Evolutionary conservation across 129 eudicot genomes (phyloP).

Genomic region (Lactuca sativa): DNA sequence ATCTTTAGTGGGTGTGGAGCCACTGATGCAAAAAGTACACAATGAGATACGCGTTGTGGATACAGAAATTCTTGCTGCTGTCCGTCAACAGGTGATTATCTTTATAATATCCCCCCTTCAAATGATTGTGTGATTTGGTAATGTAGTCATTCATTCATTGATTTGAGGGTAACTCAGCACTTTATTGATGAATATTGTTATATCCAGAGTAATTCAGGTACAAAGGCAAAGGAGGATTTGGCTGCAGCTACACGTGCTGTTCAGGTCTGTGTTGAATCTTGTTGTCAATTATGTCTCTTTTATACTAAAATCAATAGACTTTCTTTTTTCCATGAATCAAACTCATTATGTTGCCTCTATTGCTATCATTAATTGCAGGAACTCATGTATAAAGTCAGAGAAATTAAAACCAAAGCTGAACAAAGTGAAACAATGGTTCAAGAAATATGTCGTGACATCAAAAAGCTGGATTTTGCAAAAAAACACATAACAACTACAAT

Average conservation of each 20-base stretch:
- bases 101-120: neutral
- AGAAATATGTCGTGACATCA: slow-evolving; percentile 99
- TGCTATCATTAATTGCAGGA: slow-evolving; percentile 51
- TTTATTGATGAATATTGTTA: slow-evolving; percentile 20
- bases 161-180: slow-evolving; percentile 7
- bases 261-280: slow-evolving; percentile 54
- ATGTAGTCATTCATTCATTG: neutral
- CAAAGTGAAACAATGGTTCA: slow-evolving; percentile 99
- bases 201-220: slow-evolving; percentile 96
- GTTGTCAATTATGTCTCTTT: slow-evolving; percentile 16
- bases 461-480: slow-evolving; percentile 96
- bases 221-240: slow-evolving; percentile 96
- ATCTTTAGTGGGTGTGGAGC: slow-evolving; percentile 93
- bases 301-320: slow-evolving; percentile 5
- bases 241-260: slow-evolving; percentile 98
- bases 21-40: slow-evolving; percentile 96
- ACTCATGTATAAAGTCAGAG: slow-evolving; percentile 92
- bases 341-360: slow-evolving; percentile 11
- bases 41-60: slow-evolving; percentile 87
- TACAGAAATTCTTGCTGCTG: slow-evolving; percentile 88
- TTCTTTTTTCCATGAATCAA: slow-evolving; percentile 10
- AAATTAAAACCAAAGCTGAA: slow-evolving; percentile 95
- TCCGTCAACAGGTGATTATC: slow-evolving; percentile 87
- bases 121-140: slow-evolving; percentile 4
- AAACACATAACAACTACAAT: slow-evolving; percentile 90